A percentile compares a stretch with the other conserved stretches of the same genome.
Conservation (phyloP, 495 filamentous ascomycete genomes). For the Trichoderma reesei region DNA sequence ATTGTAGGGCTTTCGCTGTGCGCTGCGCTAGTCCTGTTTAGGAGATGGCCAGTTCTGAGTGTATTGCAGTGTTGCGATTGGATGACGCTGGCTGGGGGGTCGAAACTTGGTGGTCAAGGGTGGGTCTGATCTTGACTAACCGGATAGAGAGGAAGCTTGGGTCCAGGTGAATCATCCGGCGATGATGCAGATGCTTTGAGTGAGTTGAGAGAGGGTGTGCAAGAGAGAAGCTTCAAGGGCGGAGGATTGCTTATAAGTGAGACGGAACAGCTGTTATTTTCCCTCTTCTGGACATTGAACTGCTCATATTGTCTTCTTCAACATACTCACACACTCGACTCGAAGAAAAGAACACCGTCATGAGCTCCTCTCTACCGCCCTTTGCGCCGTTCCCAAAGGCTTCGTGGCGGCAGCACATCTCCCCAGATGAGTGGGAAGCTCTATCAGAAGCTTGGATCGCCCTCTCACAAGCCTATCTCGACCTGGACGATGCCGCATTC, state of each 20-base stretch:
- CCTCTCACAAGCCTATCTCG: slow-evolving; percentile 53
- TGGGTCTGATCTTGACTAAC: slow-evolving; percentile 12
- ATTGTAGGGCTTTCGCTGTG: slow-evolving; percentile 15
- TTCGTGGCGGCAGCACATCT: slow-evolving; percentile 54
- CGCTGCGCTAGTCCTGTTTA: slow-evolving; percentile 8
- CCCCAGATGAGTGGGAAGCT: slow-evolving; percentile 62
- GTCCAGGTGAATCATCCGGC: slow-evolving; percentile 29
- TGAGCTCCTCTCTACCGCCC: slow-evolving; percentile 40
- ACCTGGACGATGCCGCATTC: slow-evolving; percentile 46
- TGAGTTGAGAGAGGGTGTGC: neutral
- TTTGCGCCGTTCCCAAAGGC: slow-evolving; percentile 67
- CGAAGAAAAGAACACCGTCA: slow-evolving; percentile 13
- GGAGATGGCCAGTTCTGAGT: slow-evolving; percentile 5
- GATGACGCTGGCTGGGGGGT: neutral
- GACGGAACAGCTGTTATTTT: neutral
- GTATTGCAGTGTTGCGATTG: slow-evolving; percentile 12
- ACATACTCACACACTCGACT: neutral
- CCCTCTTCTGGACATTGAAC: neutral
- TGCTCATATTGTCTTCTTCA: neutral
- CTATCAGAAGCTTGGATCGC: slow-evolving; percentile 71
- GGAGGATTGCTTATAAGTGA: too few relatives aligned
- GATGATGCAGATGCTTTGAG: slow-evolving; percentile 9
- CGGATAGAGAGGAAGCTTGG: slow-evolving; percentile 9
- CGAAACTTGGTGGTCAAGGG: neutral
- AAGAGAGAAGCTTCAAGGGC: neutral